phyloP scores from a whole-genome alignment of 1,284 basidiomycete genomes.

The Tilletia caries region DNA sequence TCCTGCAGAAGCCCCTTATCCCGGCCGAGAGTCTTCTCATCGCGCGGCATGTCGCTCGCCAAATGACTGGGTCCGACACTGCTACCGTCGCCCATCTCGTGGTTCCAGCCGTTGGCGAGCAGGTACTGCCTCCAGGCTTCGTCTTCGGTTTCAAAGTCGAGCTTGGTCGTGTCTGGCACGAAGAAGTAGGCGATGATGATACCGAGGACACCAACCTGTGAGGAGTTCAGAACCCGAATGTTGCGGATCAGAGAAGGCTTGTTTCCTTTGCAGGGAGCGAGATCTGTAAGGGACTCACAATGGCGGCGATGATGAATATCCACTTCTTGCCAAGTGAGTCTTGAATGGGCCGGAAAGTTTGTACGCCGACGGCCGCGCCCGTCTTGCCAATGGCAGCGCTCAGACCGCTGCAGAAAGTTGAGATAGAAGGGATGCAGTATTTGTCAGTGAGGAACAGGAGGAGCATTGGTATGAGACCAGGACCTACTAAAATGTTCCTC shows the following conservation, averaged over 20 bases:
- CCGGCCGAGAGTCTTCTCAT: no score
- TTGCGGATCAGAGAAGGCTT: constrained; percentile 49
- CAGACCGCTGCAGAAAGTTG: constrained; percentile 56
- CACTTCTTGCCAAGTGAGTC: constrained; percentile 55
- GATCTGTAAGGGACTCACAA: background rate
- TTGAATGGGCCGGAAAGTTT: constrained; percentile 73
- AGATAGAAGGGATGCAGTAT: constrained; percentile 61
- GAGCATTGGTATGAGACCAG: background rate
- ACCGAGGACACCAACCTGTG: constrained; percentile 47
- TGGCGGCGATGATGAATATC: constrained; percentile 33
- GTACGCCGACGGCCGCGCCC: constrained; percentile 72
- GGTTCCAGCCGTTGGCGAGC: constrained; percentile 66
- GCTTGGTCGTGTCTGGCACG: constrained; percentile 65
- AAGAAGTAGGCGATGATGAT: constrained; percentile 52
- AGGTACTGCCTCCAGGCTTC: constrained; percentile 65
- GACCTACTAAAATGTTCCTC: constrained; percentile 28
- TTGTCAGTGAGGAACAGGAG: constrained; percentile 59
- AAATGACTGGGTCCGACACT: constrained; percentile 17
- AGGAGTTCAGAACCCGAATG: no score
- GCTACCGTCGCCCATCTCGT: constrained; percentile 63
- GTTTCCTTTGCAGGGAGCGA: background rate
- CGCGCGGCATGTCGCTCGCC: constrained; percentile 22
- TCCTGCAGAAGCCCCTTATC: no score
- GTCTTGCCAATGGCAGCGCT: constrained; percentile 68
- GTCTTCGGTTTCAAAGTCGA: constrained; percentile 69